Conservation (phyloP, 2,329 filamentous ascomycete genomes). For the Chrysoporthe cubensis region DNA sequence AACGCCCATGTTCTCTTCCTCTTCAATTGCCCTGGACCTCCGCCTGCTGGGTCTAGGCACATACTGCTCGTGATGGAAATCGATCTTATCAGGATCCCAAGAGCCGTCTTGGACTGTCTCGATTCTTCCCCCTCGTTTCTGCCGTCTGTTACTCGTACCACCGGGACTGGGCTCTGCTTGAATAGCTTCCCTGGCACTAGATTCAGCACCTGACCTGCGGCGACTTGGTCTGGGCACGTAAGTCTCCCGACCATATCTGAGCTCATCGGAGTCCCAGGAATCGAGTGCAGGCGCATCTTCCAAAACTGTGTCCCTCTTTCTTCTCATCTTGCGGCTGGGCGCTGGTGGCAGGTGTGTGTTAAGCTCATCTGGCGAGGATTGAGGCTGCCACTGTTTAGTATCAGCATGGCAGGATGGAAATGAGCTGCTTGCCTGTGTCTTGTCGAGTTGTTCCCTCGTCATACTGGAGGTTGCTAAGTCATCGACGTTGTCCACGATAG, state of each 20-base stretch:
- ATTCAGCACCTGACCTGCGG: constrained; percentile 20
- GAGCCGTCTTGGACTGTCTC: constrained; percentile 11
- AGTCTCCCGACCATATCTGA: constrained; percentile 13
- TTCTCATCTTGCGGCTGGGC: constrained; percentile 19
- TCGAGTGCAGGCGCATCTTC: constrained; percentile 10
- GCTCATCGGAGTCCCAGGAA: constrained; percentile 28
- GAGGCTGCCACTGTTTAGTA: constrained; percentile 18
- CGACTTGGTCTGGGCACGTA: constrained; percentile 30
- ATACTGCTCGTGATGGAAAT: constrained; percentile 13
- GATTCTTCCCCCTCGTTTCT: not conserved
- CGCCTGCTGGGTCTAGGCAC: constrained; percentile 23
- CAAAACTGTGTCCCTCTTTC: constrained; percentile 16
- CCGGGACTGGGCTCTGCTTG: not conserved
- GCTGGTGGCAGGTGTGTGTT: constrained; percentile 7
- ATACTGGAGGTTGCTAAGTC: constrained; percentile 7
- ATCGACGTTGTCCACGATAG: constrained; percentile 1
- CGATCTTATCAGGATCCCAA: constrained; percentile 20
- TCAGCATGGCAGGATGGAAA: not conserved
- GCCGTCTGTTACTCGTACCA: constrained; percentile 4
- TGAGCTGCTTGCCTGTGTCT: not conserved
- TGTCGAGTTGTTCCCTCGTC: constrained; percentile 1
- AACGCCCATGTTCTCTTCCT: constrained; percentile 7
- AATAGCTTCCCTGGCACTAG: constrained; percentile 15
- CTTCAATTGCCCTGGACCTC: constrained; percentile 15
- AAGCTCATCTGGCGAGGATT: constrained; percentile 26